Evolutionary conservation across 1,139 yeast genomes (phyloP), one percentile per base, ranked within the genome.

Genomic region (Scheffersomyces titani): DNA sequence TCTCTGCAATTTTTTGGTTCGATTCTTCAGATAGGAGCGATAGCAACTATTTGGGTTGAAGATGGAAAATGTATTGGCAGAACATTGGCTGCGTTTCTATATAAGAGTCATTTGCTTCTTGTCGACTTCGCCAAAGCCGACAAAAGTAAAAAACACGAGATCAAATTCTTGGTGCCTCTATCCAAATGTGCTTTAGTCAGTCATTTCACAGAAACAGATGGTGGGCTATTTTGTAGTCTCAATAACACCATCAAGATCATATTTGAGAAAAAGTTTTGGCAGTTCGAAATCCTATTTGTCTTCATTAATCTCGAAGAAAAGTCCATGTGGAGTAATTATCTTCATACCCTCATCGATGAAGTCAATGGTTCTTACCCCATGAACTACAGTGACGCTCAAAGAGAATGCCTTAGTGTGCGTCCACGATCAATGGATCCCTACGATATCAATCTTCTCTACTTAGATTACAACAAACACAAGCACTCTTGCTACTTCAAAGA

Each of bases 141-240:
- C 52, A 52, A 57, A 9, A 44, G 20, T 49, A 46, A 18, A 36
- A 67, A 61, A 36, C 68, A 67, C 48, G 74, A 71, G 2, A 75
- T 82, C 7, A 71, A 69, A 22, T 83, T 85, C 59, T 70, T 85
- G 19, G 73, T 87, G 5, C 87, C 90, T 0, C 67, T 85, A 20
- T 63, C 79, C 2, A 72, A 73, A 30, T 71, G 80, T 53, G 63
- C 64, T 45, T 48, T 81, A 11, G 46, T 63, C 3, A 61, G 59
- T 19, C 65, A 69, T 20, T 53, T 59, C 4, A 59, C 56, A 20
- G 77, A 76, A 5, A 70, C 69, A 19, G 63, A 63, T 11, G 74
- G 73, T 18, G 87, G 87, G 0, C 63, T 83, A 53, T 69, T 62
- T 55, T 65, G 82, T 0, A 63, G 61, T 5, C 72, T 71, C 59